A percentile compares a stretch with the other conserved stretches of the same genome.
Evolutionary conservation across 2,329 filamentous ascomycete species (phyloP).

Genomic region (Alternaria burnsii): DNA sequence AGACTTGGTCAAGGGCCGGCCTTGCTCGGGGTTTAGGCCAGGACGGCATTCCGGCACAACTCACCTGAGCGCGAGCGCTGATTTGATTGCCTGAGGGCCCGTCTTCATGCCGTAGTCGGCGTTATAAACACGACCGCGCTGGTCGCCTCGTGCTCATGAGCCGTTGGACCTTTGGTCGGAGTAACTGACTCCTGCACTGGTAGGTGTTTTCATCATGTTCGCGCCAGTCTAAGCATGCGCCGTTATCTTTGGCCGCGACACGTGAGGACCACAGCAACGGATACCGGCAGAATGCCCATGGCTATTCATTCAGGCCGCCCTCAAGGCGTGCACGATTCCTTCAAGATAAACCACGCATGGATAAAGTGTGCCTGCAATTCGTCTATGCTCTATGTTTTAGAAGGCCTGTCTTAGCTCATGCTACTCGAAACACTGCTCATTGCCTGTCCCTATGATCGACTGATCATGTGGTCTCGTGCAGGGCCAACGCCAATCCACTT

Average conservation of each 20-base stretch:
- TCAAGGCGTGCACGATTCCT: background rate
- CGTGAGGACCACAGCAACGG: background rate
- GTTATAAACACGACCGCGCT: background rate
- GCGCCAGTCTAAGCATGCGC: background rate
- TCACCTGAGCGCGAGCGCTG: background rate
- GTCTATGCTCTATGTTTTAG: constrained; percentile 15
- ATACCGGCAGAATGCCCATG: background rate
- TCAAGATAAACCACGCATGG: constrained; percentile 2
- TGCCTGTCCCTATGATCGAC: constrained; percentile 49
- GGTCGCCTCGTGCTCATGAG: background rate
- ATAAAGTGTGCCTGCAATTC: constrained; percentile 6
- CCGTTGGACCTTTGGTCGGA: background rate
- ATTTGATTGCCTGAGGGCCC: background rate
- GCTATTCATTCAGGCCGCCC: background rate
- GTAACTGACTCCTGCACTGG: background rate
- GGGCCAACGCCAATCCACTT: constrained; percentile 74
- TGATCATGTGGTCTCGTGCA: constrained; percentile 70
- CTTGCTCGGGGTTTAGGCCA: background rate
- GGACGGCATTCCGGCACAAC: constrained; percentile 2
- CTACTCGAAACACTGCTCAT: background rate
- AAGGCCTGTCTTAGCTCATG: background rate
- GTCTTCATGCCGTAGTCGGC: background rate
- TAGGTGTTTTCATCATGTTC: background rate
- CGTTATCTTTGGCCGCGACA: background rate
- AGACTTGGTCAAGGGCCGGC: background rate